Evolutionary conservation across 306 rosid genomes (phyloP).

Genomic region (Cicer bijugum): DNA sequence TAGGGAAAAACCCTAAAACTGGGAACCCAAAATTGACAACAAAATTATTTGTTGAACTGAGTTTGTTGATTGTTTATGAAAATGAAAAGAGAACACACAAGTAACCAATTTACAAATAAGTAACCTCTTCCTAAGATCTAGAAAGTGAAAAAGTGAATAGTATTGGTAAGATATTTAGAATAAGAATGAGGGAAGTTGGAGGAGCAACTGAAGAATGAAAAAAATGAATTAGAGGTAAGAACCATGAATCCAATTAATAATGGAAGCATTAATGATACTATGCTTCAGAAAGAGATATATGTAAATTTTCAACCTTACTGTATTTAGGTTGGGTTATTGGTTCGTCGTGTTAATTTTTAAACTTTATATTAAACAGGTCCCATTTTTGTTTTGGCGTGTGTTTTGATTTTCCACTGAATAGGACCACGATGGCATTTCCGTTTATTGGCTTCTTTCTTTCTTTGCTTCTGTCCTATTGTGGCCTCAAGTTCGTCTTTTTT

Average conservation of each 20-base stretch:
- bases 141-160: too few relatives aligned
- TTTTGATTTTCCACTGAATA: slow-evolving; percentile 6
- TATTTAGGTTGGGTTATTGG: background rate
- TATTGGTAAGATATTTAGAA: too few relatives aligned
- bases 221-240: background rate
- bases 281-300: background rate
- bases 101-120: slow-evolving; percentile 29
- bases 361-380: too few relatives aligned
- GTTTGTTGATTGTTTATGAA: background rate
- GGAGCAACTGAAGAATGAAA: slow-evolving; percentile 1
- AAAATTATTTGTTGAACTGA: background rate
- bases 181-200: too few relatives aligned
- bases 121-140: background rate
- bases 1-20: slow-evolving; percentile 31
- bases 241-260: background rate
- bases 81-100: slow-evolving; percentile 20
- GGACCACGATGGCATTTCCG: background rate
- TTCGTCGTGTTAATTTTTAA: background rate
- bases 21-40: slow-evolving; percentile 26
- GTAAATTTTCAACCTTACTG: too few relatives aligned
- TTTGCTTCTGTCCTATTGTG: background rate
- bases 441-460: background rate
- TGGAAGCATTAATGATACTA: background rate
- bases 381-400: background rate
- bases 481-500: background rate